Evolutionary conservation across 2,329 filamentous ascomycete species (phyloP), one percentile per base, ranked within the genome.

Genomic region (Stagonosporopsis chrysanthemi): DNA sequence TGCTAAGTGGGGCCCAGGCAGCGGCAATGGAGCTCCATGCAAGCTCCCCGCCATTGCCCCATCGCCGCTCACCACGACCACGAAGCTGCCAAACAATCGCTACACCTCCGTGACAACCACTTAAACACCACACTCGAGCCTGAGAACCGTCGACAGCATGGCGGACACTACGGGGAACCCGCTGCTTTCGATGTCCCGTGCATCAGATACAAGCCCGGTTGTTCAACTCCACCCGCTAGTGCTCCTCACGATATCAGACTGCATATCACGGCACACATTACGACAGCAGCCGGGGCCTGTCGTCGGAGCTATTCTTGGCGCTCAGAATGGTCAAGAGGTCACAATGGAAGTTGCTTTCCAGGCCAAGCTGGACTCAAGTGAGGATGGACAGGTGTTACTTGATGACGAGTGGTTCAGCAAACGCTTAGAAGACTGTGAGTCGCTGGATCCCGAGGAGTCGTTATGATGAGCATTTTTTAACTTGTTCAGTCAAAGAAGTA

Each of bases 331-430:
- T 19, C 89, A 92, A 55, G 88, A 94, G 70, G 89, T 97, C 68
- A 97, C 91, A 9, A 88, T 97, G 64, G 94, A 98, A 76, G 89
- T 96, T 80, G 92, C 91, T 4, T 98, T 97, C 73, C 92, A 97
- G 72, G 92, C 90, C 75, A 86, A 89, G 61, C 67, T 77, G 28
- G 64, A 66, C 1, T 73, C 75, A 29, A 71, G 78, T 31, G 65
- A 70, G 7, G 81, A 87, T 40, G 86, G 84, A 29, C 81, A 87
- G 41, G 82, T 87, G 39, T 75, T 86, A 29, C 78, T 97, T 8
- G 85, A 93, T 63, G 77, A 83, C 51, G 79, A 79, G 3, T 96
- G 90, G 87, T 97, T 98, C 72, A 79, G 80, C 38, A 84, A 88
- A 55, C 87, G 95, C 60, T 77, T 98, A 59, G 88, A 95, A 66